These are phyloP conservation scores for Eruca vesicaria DNA, from an alignment of 441 rosid genomes.

Conservation along the genomic window DNA sequence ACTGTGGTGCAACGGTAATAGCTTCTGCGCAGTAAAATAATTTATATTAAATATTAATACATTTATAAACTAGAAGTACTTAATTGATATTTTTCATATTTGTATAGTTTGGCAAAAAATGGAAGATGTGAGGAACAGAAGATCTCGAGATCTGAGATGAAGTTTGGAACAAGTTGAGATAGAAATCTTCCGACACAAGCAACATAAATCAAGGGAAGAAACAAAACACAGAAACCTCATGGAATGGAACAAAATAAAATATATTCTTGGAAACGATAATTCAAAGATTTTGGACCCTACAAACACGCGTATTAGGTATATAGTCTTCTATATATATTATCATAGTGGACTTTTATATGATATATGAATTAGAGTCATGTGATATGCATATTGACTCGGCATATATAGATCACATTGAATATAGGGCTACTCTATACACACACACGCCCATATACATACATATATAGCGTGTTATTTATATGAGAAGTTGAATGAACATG, in stretches of 20 bases:
- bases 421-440: slow-evolving; percentile 11
- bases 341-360: slow-evolving; percentile 15
- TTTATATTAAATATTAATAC: neutral
- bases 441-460: neutral
- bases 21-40: slow-evolving; percentile 50
- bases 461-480: neutral
- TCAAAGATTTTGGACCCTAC: slow-evolving; percentile 31
- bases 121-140: neutral
- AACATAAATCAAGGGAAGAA: slow-evolving; percentile 32
- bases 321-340: slow-evolving; percentile 7
- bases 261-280: slow-evolving; percentile 27
- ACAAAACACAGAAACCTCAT: slow-evolving; percentile 24
- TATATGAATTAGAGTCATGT: slow-evolving; percentile 1
- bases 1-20: slow-evolving; percentile 94
- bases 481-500: neutral
- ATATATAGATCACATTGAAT: slow-evolving; percentile 12
- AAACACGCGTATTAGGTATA: slow-evolving; percentile 35
- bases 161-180: slow-evolving; percentile 21
- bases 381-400: slow-evolving; percentile 24
- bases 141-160: slow-evolving; percentile 27
- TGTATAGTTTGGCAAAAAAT: neutral
- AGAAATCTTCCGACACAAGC: slow-evolving; percentile 37
- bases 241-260: slow-evolving; percentile 14
- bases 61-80: neutral
- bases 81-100: too few relatives aligned